A percentile compares a stretch with the other conserved stretches of the same genome.
These are phyloP conservation scores for Antitrichia curtipendula DNA, from an alignment of 225 moss, liverwort and hornwort genomes.

Conservation along the genomic window DNA sequence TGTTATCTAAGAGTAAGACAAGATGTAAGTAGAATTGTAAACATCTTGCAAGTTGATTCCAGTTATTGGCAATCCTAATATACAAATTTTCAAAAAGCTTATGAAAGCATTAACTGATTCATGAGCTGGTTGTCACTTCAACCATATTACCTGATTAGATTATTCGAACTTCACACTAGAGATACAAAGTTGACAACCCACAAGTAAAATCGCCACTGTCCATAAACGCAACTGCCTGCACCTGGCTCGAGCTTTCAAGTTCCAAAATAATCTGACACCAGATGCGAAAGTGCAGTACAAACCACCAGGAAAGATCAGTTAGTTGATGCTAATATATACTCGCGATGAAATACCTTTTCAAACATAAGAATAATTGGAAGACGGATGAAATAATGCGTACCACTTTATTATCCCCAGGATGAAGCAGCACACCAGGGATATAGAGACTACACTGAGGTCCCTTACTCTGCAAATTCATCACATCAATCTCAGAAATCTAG, in stretches of 20 bases:
- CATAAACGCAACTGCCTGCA: constrained; percentile 12
- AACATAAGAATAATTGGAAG: neutral
- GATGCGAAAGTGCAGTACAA: neutral
- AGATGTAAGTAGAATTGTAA: neutral
- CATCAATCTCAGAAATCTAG: neutral
- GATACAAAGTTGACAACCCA: neutral
- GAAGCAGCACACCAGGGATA: constrained; percentile 43
- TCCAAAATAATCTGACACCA: constrained; percentile 27
- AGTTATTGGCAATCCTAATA: neutral
- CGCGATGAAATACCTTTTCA: neutral
- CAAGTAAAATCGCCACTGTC: constrained; percentile 24
- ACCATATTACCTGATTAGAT: neutral
- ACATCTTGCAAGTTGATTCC: neutral
- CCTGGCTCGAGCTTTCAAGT: constrained; percentile 20
- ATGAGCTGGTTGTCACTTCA: neutral
- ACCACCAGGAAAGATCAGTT: neutral
- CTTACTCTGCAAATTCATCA: constrained; percentile 18
- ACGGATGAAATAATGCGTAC: constrained; percentile 4
- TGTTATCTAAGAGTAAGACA: neutral
- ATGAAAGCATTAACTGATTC: neutral
- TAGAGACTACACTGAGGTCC: constrained; percentile 62
- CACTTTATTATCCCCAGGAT: constrained; percentile 37
- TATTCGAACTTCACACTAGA: neutral
- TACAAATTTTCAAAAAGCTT: neutral
- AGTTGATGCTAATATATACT: neutral